Percentiles rank a stretch among this genome's conserved stretches.
phyloP scores from a whole-genome alignment of 2,329 filamentous ascomycete genomes.

The Aspergillus pseudoterreus region DNA sequence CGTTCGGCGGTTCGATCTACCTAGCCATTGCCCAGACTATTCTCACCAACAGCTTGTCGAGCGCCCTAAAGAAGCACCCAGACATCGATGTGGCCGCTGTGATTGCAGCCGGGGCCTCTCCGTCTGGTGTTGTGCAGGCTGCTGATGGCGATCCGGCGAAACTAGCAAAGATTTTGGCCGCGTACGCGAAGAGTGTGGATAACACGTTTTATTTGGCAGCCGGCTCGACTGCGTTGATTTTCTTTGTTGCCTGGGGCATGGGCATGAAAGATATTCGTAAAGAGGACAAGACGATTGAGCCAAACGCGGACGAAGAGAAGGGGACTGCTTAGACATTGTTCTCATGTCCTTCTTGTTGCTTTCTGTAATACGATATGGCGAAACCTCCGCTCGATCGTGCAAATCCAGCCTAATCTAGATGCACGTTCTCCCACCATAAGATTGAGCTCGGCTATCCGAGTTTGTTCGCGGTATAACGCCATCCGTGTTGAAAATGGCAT shows the following conservation, averaged over 20 bases:
- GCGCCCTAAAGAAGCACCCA: slow-evolving; percentile 30
- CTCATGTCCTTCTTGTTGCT: too few relatives aligned
- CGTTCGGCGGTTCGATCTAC: slow-evolving; percentile 47
- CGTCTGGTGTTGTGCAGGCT: slow-evolving; percentile 33
- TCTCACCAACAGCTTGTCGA: slow-evolving; percentile 41
- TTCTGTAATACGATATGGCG: too few relatives aligned
- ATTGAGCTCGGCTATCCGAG: too few relatives aligned
- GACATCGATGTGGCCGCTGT: slow-evolving; percentile 31
- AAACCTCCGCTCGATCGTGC: too few relatives aligned
- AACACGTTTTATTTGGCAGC: slow-evolving; percentile 23
- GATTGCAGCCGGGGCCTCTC: slow-evolving; percentile 43
- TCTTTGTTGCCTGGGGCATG: slow-evolving; percentile 20
- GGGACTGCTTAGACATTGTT: too few relatives aligned
- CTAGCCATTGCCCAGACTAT: slow-evolving; percentile 52
- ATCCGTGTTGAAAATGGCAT: too few relatives aligned
- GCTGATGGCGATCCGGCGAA: slow-evolving; percentile 25
- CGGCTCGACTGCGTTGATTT: slow-evolving; percentile 12
- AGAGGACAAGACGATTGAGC: neutral
- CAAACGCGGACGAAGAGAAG: neutral
- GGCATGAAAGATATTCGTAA: slow-evolving; percentile 26
- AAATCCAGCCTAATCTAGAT: too few relatives aligned
- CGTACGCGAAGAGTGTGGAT: slow-evolving; percentile 27
- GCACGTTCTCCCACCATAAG: too few relatives aligned
- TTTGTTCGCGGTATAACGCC: too few relatives aligned
- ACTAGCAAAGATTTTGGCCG: slow-evolving; percentile 27